Evolutionary conservation across 2,329 filamentous ascomycete genomes (phyloP), one percentile per base, ranked within the genome.

Genomic region (Clathrospora elynae): DNA sequence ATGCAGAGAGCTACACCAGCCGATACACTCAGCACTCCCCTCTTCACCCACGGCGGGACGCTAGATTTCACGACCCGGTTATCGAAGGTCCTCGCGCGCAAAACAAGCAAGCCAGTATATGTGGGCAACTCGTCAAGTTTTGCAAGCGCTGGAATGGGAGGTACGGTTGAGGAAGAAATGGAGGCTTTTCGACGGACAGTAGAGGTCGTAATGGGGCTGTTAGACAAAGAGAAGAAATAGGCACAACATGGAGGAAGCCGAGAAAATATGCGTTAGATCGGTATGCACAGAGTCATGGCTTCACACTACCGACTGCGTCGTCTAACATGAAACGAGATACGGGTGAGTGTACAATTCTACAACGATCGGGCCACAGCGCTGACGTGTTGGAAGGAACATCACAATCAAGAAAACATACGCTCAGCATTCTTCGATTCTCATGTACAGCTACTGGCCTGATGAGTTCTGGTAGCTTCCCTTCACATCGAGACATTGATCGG

Each of bases 141-240:
- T 51, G 81, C 81, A 10, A 83, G 78, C 60, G 80, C 85, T 5
- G 87, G 85, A 2, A 81, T 90, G 60, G 90, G 90, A 7, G 87
- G 90, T 13, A 87, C 84, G 0, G 83, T 92, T 5, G 91, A 96
- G 65, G 93, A 97, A 75, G 92, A 97, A 73, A 91, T 96, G 84
- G 90, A 92, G 64, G 89, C 87, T 0, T 85, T 96, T 59, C 83
- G 81, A 61, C 80, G 79, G 52, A 83, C 95, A 26, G 83, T 91
- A 20, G 80, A 87, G 45, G 81, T 87, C 32, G 80, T 91, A 10
- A 73, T 84, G 64, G 73, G 74, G 29, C 77, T 81, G 55, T 68
- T 86, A 17, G 52, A 51, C 2, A 36, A 35, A 16, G 37, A 52
- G 12, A 29, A n/a, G n/a, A n/a, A n/a, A 58, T 42, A 20, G 32